phyloP scores from a whole-genome alignment of 73 alveolate genomes.

The Diophrys appendiculata region DNA sequence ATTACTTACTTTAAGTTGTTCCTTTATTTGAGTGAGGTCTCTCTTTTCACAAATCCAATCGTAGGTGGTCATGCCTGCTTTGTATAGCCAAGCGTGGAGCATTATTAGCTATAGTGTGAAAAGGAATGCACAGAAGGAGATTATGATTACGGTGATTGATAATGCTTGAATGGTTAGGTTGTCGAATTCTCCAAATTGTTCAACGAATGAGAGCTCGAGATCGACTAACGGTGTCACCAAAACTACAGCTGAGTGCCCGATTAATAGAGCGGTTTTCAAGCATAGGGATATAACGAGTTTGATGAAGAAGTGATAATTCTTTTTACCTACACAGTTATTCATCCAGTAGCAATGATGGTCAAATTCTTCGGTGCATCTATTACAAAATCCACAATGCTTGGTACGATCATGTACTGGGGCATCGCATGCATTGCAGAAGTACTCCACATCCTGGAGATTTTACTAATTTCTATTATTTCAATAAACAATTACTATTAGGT shows the following conservation, averaged over 20 bases:
- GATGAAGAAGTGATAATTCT: slow-evolving; percentile 42
- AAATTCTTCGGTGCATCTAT: slow-evolving; percentile 59
- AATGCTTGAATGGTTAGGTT: neutral
- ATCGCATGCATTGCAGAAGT: slow-evolving; percentile 42
- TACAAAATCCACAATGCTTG: slow-evolving; percentile 69
- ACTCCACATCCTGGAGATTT: neutral
- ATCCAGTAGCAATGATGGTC: slow-evolving; percentile 76
- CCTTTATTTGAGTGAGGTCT: neutral
- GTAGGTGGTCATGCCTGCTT: neutral
- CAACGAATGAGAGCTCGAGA: neutral
- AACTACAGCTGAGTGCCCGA: neutral
- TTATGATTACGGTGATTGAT: neutral
- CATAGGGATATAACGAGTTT: slow-evolving; percentile 6
- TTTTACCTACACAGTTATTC: slow-evolving; percentile 61
- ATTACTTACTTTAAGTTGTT: too few relatives aligned
- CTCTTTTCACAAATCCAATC: neutral
- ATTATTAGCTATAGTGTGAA: neutral
- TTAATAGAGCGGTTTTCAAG: neutral
- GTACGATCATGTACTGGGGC: slow-evolving; percentile 32
- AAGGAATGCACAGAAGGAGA: neutral
- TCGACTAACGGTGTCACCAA: neutral
- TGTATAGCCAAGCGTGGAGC: neutral
- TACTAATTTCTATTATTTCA: too few relatives aligned
- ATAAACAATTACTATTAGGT: too few relatives aligned
- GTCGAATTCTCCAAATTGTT: neutral